Evolutionary conservation across 495 filamentous ascomycete genomes (phyloP).

Genomic region (Aspergillus taichungensis): DNA sequence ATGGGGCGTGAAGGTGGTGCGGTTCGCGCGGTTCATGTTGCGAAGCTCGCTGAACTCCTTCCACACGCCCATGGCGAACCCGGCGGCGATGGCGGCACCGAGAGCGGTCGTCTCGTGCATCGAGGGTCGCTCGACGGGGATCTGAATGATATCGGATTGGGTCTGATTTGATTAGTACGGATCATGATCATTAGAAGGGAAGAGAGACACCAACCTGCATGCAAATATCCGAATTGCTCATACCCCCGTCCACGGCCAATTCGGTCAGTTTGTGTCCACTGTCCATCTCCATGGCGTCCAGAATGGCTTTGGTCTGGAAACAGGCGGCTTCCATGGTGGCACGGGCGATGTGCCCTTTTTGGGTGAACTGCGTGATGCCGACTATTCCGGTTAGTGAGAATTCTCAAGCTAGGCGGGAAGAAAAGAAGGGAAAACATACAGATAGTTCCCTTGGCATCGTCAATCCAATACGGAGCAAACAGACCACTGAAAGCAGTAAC

Average conservation of each 20-base stretch:
- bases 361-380: slow-evolving; percentile 86
- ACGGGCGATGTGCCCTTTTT: slow-evolving; percentile 83
- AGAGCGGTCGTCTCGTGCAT: slow-evolving; percentile 95
- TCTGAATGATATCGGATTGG: slow-evolving; percentile 83
- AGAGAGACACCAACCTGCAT: slow-evolving; percentile 65
- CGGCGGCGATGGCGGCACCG: slow-evolving; percentile 89
- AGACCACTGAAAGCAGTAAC: slow-evolving; percentile 94
- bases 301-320: slow-evolving; percentile 90
- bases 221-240: slow-evolving; percentile 87
- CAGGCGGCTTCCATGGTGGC: slow-evolving; percentile 93
- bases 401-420: background rate
- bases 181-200: background rate
- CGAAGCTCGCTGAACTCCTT: slow-evolving; percentile 68
- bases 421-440: slow-evolving; percentile 45
- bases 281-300: slow-evolving; percentile 92
- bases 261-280: slow-evolving; percentile 66
- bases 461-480: slow-evolving; percentile 98
- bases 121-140: slow-evolving; percentile 75
- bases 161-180: slow-evolving; percentile 39
- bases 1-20: slow-evolving; percentile 63
- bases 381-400: slow-evolving; percentile 32
- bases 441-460: slow-evolving; percentile 86
- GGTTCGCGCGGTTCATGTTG: slow-evolving; percentile 65
- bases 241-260: slow-evolving; percentile 86
- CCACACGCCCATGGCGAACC: slow-evolving; percentile 81